A percentile compares a stretch with the other conserved stretches of the same genome.
Conservation (phyloP, 2,329 filamentous ascomycete genomes). For the Xylaria sp. region DNA sequence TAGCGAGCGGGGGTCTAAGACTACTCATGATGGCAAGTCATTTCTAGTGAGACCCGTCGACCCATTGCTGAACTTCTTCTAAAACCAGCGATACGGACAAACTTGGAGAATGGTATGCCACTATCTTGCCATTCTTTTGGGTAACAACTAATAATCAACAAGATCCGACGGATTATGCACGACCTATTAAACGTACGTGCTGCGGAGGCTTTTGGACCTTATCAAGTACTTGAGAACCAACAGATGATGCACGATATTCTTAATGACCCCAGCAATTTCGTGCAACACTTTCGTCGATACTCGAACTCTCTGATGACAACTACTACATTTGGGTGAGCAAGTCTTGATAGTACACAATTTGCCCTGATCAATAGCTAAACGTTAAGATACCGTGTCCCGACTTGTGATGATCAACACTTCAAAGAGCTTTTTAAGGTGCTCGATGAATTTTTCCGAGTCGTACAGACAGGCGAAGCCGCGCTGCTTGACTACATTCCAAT, state of each 20-base stretch:
- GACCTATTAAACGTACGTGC: constrained; percentile 56
- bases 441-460: constrained; percentile 28
- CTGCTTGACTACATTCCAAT: constrained; percentile 31
- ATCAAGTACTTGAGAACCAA: constrained; percentile 63
- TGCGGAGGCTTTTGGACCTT: constrained; percentile 59
- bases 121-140: not conserved
- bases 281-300: constrained; percentile 56
- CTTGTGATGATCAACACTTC: constrained; percentile 53
- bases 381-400: constrained; percentile 24
- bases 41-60: not conserved
- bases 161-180: constrained; percentile 52
- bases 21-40: constrained; percentile 32
- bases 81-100: constrained; percentile 39
- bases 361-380: not conserved
- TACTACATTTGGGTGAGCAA: constrained; percentile 58
- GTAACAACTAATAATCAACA: not conserved
- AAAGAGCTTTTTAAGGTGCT: constrained; percentile 53
- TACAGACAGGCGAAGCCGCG: constrained; percentile 27
- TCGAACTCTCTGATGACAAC: constrained; percentile 57
- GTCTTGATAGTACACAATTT: not conserved
- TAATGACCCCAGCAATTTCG: not conserved
- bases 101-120: constrained; percentile 44
- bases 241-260: constrained; percentile 56
- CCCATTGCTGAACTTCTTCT: not conserved
- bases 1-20: constrained; percentile 28